Base-by-base conservation (phyloP, 1,284 basidiomycete species). In the Rhizopogon hawkerae region DNA sequence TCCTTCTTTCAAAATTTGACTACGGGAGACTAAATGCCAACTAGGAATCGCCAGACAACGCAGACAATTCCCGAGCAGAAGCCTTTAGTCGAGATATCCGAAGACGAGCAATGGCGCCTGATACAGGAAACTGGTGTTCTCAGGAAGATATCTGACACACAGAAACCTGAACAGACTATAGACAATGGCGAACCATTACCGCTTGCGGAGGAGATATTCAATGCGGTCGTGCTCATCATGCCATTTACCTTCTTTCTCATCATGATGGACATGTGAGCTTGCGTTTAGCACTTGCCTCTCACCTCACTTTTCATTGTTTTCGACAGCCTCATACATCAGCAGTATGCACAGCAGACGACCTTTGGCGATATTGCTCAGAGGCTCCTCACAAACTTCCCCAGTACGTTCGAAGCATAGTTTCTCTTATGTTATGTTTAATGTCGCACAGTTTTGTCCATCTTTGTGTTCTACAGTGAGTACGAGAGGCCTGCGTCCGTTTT, bases 31-130 rank as follows among this genome's bases (percentile, higher is more conserved):
- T 9, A 9, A 29, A 29, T 29, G 26, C 26, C 26, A 29, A 29
- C 26, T 29, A 74, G 59, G 52, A 71, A 65, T 45, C 69, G 69
- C 46, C 73, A 71, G 54, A 43, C 26, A 42, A 50, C 51, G 49
- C 52, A 57, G 49, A 50, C 38, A 59, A 53, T 47, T 47, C 56
- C 35, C 35, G 54, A 18, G 21, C 59, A 38, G 46, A 45, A 50
- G 50, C 61, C 58, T 47, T 51, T 57, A 21, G 45, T 73, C 48
- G 74, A 83, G 44, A 79, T 90, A 33, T 63, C 85, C 3, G 79
- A 85, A 60, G 78, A 82, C 1, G 87, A 90, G 60, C 79, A 89
- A 72, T 82, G 81, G 83, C 77, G 85, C 9, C 67, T 90, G 39
- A 77, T 90, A 57, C 73, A 78, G 21, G 70, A 87, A 55, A 75